Evolutionary conservation across 2,329 filamentous ascomycete genomes (phyloP).

Genomic region (Apiospora arundinis): DNA sequence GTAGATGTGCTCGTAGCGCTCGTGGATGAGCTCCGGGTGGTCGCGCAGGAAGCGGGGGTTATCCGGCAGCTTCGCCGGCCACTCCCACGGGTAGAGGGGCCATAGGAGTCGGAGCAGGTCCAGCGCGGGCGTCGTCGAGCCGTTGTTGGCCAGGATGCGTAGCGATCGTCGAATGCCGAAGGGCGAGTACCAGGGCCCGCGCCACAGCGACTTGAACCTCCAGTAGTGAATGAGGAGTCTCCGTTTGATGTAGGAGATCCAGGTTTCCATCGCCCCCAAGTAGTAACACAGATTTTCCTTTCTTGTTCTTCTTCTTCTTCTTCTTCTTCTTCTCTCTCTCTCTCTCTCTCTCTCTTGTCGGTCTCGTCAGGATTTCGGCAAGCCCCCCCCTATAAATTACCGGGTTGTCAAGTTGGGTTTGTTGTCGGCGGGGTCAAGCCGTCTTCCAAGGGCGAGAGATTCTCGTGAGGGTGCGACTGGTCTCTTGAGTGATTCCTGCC

Average conservation of each 20-base stretch:
- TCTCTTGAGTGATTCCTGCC: background rate
- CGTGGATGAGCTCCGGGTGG: conserved; percentile 14
- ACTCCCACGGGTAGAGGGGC: conserved; percentile 25
- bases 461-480: conserved; percentile 13
- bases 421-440: conserved; percentile 14
- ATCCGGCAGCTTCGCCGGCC: conserved; percentile 15
- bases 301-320: background rate
- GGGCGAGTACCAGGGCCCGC: conserved; percentile 12
- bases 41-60: conserved; percentile 21
- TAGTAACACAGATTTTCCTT: too few species aligned
- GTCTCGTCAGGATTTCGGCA: background rate
- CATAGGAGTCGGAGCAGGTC: conserved; percentile 22
- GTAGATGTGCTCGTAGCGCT: conserved; percentile 25
- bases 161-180: conserved; percentile 9
- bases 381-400: background rate
- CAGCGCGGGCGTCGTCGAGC: conserved; percentile 1
- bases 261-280: conserved; percentile 17
- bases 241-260: conserved; percentile 17
- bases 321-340: too few species aligned
- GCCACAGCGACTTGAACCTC: conserved; percentile 15
- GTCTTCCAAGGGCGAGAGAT: conserved; percentile 5
- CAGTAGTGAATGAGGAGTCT: conserved; percentile 18
- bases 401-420: background rate
- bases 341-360: too few species aligned
- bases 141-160: conserved; percentile 10